phyloP scores from a whole-genome alignment of 148 eudicot genomes.

The Chenopodium album region DNA sequence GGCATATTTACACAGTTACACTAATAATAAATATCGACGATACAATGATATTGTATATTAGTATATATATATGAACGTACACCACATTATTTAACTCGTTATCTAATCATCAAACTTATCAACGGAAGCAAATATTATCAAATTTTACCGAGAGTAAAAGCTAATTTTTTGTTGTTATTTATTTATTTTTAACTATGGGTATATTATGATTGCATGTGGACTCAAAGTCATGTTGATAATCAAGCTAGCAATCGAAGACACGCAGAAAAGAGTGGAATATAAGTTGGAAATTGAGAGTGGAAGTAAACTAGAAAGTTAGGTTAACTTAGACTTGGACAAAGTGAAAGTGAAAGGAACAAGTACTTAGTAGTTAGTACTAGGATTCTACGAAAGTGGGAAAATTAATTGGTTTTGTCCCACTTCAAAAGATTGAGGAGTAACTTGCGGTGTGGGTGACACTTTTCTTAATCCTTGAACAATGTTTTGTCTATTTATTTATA shows the following conservation, averaged over 20 bases:
- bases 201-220: background rate
- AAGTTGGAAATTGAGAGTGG: background rate
- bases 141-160: no score
- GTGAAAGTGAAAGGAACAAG: background rate
- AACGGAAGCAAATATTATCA: no score
- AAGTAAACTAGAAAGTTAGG: background rate
- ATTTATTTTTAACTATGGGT: no score
- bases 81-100: no score
- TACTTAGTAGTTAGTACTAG: background rate
- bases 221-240: background rate
- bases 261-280: slow-evolving; percentile 4
- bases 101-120: no score
- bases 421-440: background rate
- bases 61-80: no score
- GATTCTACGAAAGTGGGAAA: background rate
- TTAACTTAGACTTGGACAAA: background rate
- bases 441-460: background rate
- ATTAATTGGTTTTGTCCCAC: background rate
- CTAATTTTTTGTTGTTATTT: no score
- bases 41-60: no score
- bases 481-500: background rate
- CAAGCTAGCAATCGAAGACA: background rate
- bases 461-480: background rate
- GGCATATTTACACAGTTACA: no score
- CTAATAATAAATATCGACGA: no score